Evolutionary conservation across 1,284 basidiomycete species (phyloP), one percentile per base, ranked within the genome.

Genomic region (Leccinum variabile): DNA sequence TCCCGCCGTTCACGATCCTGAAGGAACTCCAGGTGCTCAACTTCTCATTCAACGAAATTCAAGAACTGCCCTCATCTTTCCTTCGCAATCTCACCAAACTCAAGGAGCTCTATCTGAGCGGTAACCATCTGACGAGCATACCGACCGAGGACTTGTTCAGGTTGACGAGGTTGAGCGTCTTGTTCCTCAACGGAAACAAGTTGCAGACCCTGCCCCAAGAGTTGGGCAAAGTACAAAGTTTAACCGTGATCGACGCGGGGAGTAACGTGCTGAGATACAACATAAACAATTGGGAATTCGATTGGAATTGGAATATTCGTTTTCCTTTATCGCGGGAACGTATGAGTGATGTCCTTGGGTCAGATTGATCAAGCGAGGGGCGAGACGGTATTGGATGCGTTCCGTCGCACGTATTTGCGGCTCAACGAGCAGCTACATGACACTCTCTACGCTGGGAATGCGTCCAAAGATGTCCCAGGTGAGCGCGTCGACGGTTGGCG

Each of bases 211-310:
- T 99, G 5, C 97, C 97, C 1, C 89, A 91, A 57, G 97, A 98
- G 75, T 78, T 99, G 53, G 90, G 90, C 39, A 92, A 93, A 72
- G 83, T 98, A 67, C 85, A 86, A 72, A 89, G 85, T 62, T 79
- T 99, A 68, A 86, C 84, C 65, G 87, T 92, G 30, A 82, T 99
- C 64, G 97, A 99, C 73, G 97, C 94, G 2, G 96, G 97, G 7
- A 96, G 91, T 75, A 99, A 99, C 75, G 78, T 89, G 58, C 82
- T 99, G 77, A 96, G 94, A 83, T 99, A 99, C 79, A 99, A 99
- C 75, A 96, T 98, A 68, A 92, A 95, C 70, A 99, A 99, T 73
- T 97, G 91, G 91, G 94, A 97, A 72, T 99, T 97, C 77, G 97
- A 99, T 78, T 99, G 97, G 97, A 99, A 99, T 76, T 99, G 97